Conservation (phyloP, 805 yeast species). For the Babjeviella inositovora region DNA sequence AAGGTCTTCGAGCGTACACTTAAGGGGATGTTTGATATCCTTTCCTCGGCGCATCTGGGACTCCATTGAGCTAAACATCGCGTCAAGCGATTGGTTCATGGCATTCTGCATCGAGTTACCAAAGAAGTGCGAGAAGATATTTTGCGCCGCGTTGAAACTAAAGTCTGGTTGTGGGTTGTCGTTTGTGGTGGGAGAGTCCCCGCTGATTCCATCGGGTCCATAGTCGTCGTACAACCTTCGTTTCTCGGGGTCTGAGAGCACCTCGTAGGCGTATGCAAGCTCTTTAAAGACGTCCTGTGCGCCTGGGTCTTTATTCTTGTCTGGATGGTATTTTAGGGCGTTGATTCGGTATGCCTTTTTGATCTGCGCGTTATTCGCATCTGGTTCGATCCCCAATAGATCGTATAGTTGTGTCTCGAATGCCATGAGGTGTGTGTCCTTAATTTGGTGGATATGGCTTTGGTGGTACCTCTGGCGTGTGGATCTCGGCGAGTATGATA, state of each 20-base stretch:
- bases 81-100: not conserved
- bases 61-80: not conserved
- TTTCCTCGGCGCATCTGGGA: constrained; percentile 15
- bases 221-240: constrained; percentile 78
- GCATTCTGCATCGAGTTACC: no score
- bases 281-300: constrained; percentile 95
- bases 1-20: constrained; percentile 36
- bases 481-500: no score
- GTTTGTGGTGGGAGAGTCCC: constrained; percentile 55
- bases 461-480: no score
- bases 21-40: constrained; percentile 38
- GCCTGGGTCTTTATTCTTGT: constrained; percentile 71
- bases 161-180: no score
- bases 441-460: no score
- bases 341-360: constrained; percentile 74
- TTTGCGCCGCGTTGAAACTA: constrained; percentile 52
- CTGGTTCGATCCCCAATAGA: constrained; percentile 51
- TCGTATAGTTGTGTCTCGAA: constrained; percentile 72
- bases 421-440: no score
- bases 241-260: constrained; percentile 76
- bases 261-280: constrained; percentile 74
- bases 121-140: constrained; percentile 69
- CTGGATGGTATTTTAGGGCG: constrained; percentile 74
- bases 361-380: constrained; percentile 54
- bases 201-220: constrained; percentile 85